These are phyloP conservation scores for Blastocystis hominis DNA, from an alignment of 352 stramenopile species.

Conservation along the genomic window DNA sequence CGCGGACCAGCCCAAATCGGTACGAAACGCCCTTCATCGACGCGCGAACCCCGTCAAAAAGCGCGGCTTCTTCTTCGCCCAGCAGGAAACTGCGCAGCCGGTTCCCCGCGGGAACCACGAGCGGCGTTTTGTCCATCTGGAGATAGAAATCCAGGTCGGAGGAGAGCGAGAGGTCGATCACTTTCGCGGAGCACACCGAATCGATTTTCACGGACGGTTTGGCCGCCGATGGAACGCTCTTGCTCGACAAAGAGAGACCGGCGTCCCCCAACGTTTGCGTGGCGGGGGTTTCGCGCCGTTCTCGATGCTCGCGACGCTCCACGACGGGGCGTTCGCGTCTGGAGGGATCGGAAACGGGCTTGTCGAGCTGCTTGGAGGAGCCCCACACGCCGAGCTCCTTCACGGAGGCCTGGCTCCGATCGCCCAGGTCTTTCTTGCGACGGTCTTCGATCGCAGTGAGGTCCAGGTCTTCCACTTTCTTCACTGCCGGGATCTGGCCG, in stretches of 20 bases:
- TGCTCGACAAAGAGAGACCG: background rate
- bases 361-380: background rate
- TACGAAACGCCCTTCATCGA: background rate
- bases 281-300: background rate
- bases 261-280: background rate
- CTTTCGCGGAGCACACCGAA: background rate
- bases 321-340: background rate
- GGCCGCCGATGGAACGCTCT: background rate
- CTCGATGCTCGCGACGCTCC: background rate
- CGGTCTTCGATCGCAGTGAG: background rate
- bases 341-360: background rate
- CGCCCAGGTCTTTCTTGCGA: background rate
- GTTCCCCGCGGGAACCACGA: background rate
- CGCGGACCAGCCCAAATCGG: background rate
- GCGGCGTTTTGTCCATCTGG: background rate
- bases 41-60: background rate
- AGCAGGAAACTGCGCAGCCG: background rate
- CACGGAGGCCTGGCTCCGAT: background rate
- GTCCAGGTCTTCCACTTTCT: slow-evolving; percentile 38
- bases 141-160: slow-evolving; percentile 18
- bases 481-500: background rate
- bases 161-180: background rate
- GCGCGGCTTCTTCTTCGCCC: background rate
- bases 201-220: background rate
- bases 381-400: slow-evolving; percentile 37